Evolutionary conservation across 1,284 basidiomycete genomes (phyloP).

Genomic region (Moniliophthora roreri): DNA sequence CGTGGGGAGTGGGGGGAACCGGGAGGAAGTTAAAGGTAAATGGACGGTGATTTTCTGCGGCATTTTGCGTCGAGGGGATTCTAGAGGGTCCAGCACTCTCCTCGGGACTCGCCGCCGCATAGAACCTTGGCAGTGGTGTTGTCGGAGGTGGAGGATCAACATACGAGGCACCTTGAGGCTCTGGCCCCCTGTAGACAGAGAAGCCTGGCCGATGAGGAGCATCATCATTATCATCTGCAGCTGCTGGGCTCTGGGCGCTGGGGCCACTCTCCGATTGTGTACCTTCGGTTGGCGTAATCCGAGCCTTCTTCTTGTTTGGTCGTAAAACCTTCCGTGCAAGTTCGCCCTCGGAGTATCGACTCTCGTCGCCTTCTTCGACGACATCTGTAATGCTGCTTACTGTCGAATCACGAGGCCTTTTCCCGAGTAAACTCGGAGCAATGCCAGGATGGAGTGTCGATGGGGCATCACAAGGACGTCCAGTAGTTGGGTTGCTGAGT

Average conservation of each 20-base stretch:
- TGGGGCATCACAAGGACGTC: conserved; percentile 19
- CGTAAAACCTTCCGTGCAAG: conserved; percentile 34
- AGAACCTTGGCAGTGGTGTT: conserved; percentile 51
- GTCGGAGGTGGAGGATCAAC: conserved; percentile 47
- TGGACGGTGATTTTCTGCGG: conserved; percentile 51
- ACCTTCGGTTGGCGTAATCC: conserved; percentile 25
- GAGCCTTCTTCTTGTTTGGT: conserved; percentile 54
- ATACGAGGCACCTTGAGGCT: conserved; percentile 26
- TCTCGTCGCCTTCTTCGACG: conserved; percentile 40
- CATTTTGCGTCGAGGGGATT: conserved; percentile 42
- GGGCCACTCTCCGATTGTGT: conserved; percentile 10
- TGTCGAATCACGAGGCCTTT: conserved; percentile 54
- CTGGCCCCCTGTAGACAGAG: conserved; percentile 41
- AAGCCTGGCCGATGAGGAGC: conserved; percentile 34
- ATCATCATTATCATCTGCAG: conserved; percentile 14
- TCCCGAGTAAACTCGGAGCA: conserved; percentile 51
- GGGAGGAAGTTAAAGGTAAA: conserved; percentile 57
- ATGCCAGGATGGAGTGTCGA: conserved; percentile 35
- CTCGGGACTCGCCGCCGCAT: conserved; percentile 33
- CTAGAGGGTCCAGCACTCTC: conserved; percentile 22
- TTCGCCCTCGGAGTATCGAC: conserved; percentile 33
- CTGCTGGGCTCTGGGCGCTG: no score
- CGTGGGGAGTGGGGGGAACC: conserved; percentile 51
- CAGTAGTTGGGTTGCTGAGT: no score
- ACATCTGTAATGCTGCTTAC: conserved; percentile 40